These are phyloP conservation scores for Hippophae rhamnoides DNA, from an alignment of 306 rosid species.

Conservation along the genomic window DNA sequence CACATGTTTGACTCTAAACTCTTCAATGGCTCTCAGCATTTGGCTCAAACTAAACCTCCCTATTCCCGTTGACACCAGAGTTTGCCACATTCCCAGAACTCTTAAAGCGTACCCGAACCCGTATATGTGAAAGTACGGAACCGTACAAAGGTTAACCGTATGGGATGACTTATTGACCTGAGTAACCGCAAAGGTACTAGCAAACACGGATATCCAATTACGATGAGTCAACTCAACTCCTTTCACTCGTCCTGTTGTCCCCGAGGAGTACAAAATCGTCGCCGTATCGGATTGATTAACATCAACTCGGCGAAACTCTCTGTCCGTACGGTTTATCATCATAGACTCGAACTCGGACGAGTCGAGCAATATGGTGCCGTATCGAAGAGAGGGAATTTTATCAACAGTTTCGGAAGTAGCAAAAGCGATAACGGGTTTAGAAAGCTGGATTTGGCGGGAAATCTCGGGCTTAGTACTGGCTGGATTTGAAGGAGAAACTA, in stretches of 20 bases:
- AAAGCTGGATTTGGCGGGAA: conserved; percentile 23
- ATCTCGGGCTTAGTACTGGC: conserved; percentile 16
- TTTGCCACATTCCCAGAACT: conserved; percentile 12
- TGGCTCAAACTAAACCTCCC: conserved; percentile 13
- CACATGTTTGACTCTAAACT: conserved; percentile 16
- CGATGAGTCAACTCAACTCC: conserved; percentile 27
- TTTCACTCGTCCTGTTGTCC: conserved; percentile 24
- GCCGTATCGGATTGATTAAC: conserved; percentile 27
- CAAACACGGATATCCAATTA: conserved; percentile 15
- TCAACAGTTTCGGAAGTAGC: conserved; percentile 16
- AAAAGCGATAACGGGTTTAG: conserved; percentile 26
- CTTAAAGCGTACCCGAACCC: conserved; percentile 18
- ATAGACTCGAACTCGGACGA: conserved; percentile 24
- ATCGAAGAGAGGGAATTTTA: conserved; percentile 16
- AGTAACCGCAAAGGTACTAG: background rate
- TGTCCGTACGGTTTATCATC: conserved; percentile 3
- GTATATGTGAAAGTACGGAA: conserved; percentile 30
- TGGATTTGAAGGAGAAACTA: conserved; percentile 28
- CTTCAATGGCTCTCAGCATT: conserved; percentile 11
- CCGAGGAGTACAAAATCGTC: conserved; percentile 20
- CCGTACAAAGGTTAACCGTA: conserved; percentile 14
- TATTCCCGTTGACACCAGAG: conserved; percentile 8
- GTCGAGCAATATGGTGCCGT: conserved; percentile 16
- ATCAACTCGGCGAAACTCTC: conserved; percentile 1
- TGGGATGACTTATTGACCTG: background rate